Evolutionary conservation across 371 early-diverging fungal species (phyloP).

Genomic region (Lichtheimia ornata): DNA sequence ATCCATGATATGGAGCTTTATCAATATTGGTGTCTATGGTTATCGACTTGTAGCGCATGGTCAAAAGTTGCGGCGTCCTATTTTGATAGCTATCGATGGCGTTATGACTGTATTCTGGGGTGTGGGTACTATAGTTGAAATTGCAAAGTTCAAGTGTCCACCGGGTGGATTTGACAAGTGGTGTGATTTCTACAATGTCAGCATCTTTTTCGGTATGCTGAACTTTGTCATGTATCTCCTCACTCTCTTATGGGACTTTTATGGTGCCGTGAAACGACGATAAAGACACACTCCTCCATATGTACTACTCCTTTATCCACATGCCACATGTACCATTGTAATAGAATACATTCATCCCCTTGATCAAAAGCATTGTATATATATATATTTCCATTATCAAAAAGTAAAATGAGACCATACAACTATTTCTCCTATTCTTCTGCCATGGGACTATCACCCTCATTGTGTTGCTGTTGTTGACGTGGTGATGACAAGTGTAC

Average conservation of each 20-base stretch:
- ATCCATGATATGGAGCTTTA: constrained; percentile 45
- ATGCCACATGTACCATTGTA: not conserved
- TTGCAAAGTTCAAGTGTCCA: constrained; percentile 47
- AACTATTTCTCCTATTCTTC: not conserved
- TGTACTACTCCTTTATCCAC: not conserved
- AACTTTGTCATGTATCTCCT: constrained; percentile 45
- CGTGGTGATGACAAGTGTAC: not conserved
- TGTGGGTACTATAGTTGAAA: constrained; percentile 57
- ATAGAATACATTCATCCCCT: too few species aligned
- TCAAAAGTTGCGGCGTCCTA: constrained; percentile 43
- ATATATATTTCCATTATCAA: not conserved
- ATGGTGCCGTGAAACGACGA: constrained; percentile 29
- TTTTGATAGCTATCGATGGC: constrained; percentile 48
- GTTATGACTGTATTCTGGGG: constrained; percentile 54
- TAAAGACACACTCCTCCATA: not conserved
- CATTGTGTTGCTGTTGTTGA: not conserved
- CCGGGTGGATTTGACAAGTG: constrained; percentile 45
- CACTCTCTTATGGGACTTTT: constrained; percentile 47
- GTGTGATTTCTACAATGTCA: constrained; percentile 61
- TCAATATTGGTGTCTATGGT: constrained; percentile 41
- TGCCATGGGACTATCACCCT: not conserved
- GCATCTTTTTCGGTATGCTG: constrained; percentile 54
- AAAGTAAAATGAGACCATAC: not conserved
- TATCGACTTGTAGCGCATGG: constrained; percentile 42
- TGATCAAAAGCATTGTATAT: not conserved